phyloP scores from a whole-genome alignment of 2,329 filamentous ascomycete genomes.

The Trichophyton equinum region DNA sequence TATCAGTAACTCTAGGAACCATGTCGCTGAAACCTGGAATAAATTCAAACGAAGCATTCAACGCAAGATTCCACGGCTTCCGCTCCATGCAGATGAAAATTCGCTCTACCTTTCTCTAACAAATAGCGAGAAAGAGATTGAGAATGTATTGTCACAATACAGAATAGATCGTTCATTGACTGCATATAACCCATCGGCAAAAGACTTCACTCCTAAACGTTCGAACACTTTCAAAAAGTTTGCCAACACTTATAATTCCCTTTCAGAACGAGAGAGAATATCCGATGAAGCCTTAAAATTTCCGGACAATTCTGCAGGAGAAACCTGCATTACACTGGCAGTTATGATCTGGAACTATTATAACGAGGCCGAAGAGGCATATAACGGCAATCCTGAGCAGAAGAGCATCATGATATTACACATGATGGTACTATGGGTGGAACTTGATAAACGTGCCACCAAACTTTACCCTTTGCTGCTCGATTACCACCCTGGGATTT shows the following conservation, averaged over 20 bases:
- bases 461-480: slow-evolving; percentile 35
- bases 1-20: slow-evolving; percentile 20
- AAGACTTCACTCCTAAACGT: background rate
- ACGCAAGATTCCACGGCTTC: slow-evolving; percentile 35
- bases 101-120: slow-evolving; percentile 29
- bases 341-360: slow-evolving; percentile 28
- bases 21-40: slow-evolving; percentile 30
- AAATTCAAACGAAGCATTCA: slow-evolving; percentile 27
- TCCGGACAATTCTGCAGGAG: slow-evolving; percentile 2
- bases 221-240: slow-evolving; percentile 10
- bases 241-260: slow-evolving; percentile 17
- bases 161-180: background rate
- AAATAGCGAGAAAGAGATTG: slow-evolving; percentile 25
- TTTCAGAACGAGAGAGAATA: slow-evolving; percentile 15
- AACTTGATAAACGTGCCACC: slow-evolving; percentile 41
- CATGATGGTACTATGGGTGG: slow-evolving; percentile 46
- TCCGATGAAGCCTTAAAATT: slow-evolving; percentile 8
- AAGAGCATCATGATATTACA: slow-evolving; percentile 43
- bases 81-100: slow-evolving; percentile 21
- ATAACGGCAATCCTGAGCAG: slow-evolving; percentile 36
- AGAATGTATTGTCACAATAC: slow-evolving; percentile 4
- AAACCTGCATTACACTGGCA: slow-evolving; percentile 23
- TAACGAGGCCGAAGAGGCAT: slow-evolving; percentile 23
- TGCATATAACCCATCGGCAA: background rate
- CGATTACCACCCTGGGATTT: slow-evolving; percentile 42